Base-by-base conservation (phyloP, 2,329 filamentous ascomycete genomes). In the Trichophaea hybrida region DNA sequence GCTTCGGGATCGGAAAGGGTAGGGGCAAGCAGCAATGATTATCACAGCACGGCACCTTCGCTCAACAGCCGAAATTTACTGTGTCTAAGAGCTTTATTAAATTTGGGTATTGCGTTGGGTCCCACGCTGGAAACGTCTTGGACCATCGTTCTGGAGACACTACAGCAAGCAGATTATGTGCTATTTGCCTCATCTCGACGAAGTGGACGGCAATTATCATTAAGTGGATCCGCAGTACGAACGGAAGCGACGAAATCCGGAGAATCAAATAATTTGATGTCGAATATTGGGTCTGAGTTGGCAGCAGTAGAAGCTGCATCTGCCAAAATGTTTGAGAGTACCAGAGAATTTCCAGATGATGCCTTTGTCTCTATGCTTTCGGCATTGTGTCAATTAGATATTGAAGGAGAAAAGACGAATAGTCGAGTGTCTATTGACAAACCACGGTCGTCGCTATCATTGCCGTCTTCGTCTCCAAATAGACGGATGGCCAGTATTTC, bases 91-190 rank as follows among this genome's bases (percentile, higher is more conserved):
- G 93, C 93, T 34, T 76, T 98, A 13, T 75, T 98, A n/a, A 98
- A 98, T 67, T 74, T 98, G 2, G 93, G 93, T 1, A 98, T 97
- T 68, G 93, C 93, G 1, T 74, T 98, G 1, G 93, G 93, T 0
- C 89, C 93, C 2, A 95, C 88, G 0, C 76, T 98, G 0, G 83
- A 86, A 38, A 77, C 79, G 12, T 86, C 91, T 0, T 98, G 94
- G 87, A 83, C 83, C 1, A 97, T 98, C 60, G 77, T 98, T 13
- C 78, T 98, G 1, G 90, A 94, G 69, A 94, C 90, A 0, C 74
- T 98, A 6, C 89, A 96, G 69, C 88, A 96, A 71, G 90, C 91
- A 2, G 93, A 97, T 68, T 82, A 94, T 63, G 83, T 97, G 3
- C 78, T 96, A 32, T 86, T 84, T 58, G 78, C 80, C 8, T 68